Percentiles rank a stretch among this genome's conserved stretches.
phyloP scores from a whole-genome alignment of 1,284 basidiomycete species.

The Pyrrhoderma noxium region DNA sequence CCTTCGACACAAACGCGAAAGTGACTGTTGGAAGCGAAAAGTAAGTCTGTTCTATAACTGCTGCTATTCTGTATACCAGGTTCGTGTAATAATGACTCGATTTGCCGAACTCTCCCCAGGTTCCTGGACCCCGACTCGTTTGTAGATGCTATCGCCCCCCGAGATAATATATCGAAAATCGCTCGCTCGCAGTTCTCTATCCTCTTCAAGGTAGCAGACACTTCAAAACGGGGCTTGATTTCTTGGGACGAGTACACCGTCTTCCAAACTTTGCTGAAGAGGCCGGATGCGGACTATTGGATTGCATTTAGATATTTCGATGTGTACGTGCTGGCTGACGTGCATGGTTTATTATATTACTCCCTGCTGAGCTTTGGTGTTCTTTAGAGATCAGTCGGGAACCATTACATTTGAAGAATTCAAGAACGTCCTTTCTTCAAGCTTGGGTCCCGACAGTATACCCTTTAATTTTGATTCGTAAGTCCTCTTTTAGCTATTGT shows the following conservation, averaged over 20 bases:
- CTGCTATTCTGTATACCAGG: slow-evolving; percentile 22
- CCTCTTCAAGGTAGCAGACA: slow-evolving; percentile 87
- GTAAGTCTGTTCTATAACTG: slow-evolving; percentile 41
- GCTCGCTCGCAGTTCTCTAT: slow-evolving; percentile 80
- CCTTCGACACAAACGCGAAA: slow-evolving; percentile 78
- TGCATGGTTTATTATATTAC: not conserved
- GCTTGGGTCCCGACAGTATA: slow-evolving; percentile 73
- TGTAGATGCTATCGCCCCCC: slow-evolving; percentile 87
- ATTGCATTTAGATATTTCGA: slow-evolving; percentile 97
- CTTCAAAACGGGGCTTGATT: slow-evolving; percentile 66
- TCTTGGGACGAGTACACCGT: slow-evolving; percentile 94
- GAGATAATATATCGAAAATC: slow-evolving; percentile 77
- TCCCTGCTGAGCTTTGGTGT: not conserved
- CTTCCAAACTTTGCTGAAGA: slow-evolving; percentile 84
- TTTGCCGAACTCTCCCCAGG: slow-evolving; percentile 33
- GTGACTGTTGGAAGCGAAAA: slow-evolving; percentile 66
- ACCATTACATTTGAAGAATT: slow-evolving; percentile 90
- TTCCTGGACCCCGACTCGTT: slow-evolving; percentile 81
- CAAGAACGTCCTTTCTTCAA: slow-evolving; percentile 81
- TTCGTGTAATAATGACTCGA: not conserved
- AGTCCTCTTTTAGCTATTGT: too few relatives aligned
- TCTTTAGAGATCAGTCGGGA: slow-evolving; percentile 72
- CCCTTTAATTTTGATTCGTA: slow-evolving; percentile 93
- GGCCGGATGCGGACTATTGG: slow-evolving; percentile 91
- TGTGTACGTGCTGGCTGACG: slow-evolving; percentile 48